Evolutionary conservation across 345 rosid genomes (phyloP).

Genomic region (Garcia nutans): DNA sequence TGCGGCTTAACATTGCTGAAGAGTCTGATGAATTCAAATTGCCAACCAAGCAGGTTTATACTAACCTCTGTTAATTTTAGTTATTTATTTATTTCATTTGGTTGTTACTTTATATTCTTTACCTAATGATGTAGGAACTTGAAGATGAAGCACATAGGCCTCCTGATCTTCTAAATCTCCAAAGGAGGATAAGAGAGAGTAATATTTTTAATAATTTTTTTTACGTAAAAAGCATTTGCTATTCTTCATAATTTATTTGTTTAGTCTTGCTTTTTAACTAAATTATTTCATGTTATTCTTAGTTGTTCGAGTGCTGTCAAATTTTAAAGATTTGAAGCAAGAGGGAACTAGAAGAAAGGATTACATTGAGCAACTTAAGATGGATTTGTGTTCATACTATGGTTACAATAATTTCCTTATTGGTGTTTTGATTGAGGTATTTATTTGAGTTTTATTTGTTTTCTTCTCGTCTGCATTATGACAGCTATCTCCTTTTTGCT

Average conservation of each 20-base stretch:
- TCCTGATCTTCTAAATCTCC: slow-evolving; percentile 71
- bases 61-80: neutral
- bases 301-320: slow-evolving; percentile 85
- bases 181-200: slow-evolving; percentile 85
- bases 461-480: neutral
- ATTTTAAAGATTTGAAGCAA: slow-evolving; percentile 63
- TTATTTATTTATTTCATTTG: neutral
- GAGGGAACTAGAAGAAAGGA: slow-evolving; percentile 68
- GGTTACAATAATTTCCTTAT: slow-evolving; percentile 87
- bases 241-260: slow-evolving; percentile 1
- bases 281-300: slow-evolving; percentile 16
- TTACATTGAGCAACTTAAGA: slow-evolving; percentile 64
- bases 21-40: slow-evolving; percentile 76
- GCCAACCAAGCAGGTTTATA: slow-evolving; percentile 74
- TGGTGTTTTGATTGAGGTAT: slow-evolving; percentile 79
- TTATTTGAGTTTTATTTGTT: neutral
- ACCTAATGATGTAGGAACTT: slow-evolving; percentile 55
- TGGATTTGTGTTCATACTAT: slow-evolving; percentile 74
- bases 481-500: neutral
- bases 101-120: slow-evolving; percentile 6
- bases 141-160: slow-evolving; percentile 72
- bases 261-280: neutral
- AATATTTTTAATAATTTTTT: slow-evolving; percentile 8
- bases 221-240: slow-evolving; percentile 3
- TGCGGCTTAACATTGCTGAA: slow-evolving; percentile 48